Conservation (phyloP, 1,284 basidiomycete species). For the Psilocybe mexicana region DNA sequence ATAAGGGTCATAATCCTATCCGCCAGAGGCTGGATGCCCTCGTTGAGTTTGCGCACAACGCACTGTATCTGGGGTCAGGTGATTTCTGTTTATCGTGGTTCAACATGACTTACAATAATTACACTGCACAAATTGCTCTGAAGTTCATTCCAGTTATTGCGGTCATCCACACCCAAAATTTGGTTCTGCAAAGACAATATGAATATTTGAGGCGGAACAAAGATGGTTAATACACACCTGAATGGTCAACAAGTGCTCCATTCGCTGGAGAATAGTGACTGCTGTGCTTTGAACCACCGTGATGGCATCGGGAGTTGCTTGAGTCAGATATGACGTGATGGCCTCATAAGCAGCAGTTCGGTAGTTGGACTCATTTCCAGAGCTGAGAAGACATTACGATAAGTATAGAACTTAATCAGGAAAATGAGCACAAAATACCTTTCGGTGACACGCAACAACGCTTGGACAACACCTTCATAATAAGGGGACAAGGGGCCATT, state of each 20-base stretch:
- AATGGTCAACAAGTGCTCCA: conserved; percentile 86
- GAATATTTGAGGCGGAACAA: not conserved
- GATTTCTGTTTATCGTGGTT: conserved; percentile 2
- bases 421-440: conserved; percentile 46
- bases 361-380: conserved; percentile 89
- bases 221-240: conserved; percentile 50
- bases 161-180: conserved; percentile 93
- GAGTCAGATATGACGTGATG: conserved; percentile 83
- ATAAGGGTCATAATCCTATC: conserved; percentile 96
- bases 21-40: conserved; percentile 85
- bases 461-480: conserved; percentile 85
- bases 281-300: conserved; percentile 83
- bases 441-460: conserved; percentile 84
- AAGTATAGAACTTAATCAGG: not conserved
- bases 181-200: conserved; percentile 63
- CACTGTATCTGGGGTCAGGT: conserved; percentile 46
- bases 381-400: conserved; percentile 41
- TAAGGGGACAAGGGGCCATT: conserved; percentile 81
- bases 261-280: conserved; percentile 81
- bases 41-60: conserved; percentile 82
- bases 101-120: conserved; percentile 62
- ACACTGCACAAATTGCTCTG: conserved; percentile 96
- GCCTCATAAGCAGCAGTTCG: conserved; percentile 97
- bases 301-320: conserved; percentile 83
- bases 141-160: conserved; percentile 98